A percentile compares a stretch with the other conserved stretches of the same genome.
Evolutionary conservation across 495 filamentous ascomycete species (phyloP).

Genomic region (Alectoria sarmentosa): DNA sequence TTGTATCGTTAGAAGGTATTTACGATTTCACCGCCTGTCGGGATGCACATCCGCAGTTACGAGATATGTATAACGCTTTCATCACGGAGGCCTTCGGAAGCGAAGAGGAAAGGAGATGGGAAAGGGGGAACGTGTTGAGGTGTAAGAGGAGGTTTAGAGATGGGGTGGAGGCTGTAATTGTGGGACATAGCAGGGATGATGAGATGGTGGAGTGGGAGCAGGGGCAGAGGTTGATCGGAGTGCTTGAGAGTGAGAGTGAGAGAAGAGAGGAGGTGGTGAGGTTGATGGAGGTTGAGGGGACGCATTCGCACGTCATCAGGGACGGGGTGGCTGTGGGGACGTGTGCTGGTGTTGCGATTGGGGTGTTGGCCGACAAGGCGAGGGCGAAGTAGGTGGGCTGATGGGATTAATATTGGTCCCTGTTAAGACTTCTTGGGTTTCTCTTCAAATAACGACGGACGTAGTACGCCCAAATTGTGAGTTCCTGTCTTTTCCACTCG

Average conservation of each 20-base stretch:
- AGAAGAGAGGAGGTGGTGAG: conserved; percentile 27
- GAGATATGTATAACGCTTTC: conserved; percentile 52
- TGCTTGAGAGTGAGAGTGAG: conserved; percentile 31
- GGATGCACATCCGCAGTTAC: conserved; percentile 34
- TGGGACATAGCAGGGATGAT: conserved; percentile 56
- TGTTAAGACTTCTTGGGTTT: background rate
- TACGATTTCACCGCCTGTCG: conserved; percentile 56
- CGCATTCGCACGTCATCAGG: conserved; percentile 57
- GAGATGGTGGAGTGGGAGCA: conserved; percentile 52
- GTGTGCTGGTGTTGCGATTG: conserved; percentile 45
- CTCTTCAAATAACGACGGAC: background rate
- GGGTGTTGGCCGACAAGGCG: conserved; percentile 45
- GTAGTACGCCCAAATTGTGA: background rate
- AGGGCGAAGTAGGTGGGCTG: conserved; percentile 16
- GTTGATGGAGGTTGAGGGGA: conserved; percentile 44
- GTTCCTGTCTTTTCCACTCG: background rate
- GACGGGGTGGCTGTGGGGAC: conserved; percentile 45
- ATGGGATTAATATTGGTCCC: background rate
- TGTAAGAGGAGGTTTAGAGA: conserved; percentile 37
- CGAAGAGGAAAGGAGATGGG: conserved; percentile 43
- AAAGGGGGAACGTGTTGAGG: conserved; percentile 43
- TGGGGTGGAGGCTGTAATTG: conserved; percentile 42
- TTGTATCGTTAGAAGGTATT: conserved; percentile 58
- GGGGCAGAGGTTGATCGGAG: conserved; percentile 40
- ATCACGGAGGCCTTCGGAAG: conserved; percentile 56